Percentiles rank a stretch among this genome's conserved stretches.
These are phyloP conservation scores for Fusarium palustre DNA, from an alignment of 2,329 filamentous ascomycete genomes.

Conservation along the genomic window DNA sequence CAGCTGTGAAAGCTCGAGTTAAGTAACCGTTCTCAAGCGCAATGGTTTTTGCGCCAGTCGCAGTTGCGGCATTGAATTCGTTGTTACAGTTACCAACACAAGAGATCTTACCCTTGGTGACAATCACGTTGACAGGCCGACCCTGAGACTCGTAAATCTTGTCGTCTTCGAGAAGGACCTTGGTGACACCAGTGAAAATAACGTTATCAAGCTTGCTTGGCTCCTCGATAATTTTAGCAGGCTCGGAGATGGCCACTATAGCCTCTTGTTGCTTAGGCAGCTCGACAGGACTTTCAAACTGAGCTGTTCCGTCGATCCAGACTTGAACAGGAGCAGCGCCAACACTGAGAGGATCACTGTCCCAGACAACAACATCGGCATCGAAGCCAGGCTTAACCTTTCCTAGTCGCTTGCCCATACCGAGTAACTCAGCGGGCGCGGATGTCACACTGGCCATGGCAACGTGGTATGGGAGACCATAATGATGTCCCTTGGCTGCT, in stretches of 20 bases:
- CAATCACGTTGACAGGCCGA: conserved; percentile 60
- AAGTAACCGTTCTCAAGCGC: conserved; percentile 69
- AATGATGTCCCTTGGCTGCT: conserved; percentile 69
- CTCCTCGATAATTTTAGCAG: conserved; percentile 58
- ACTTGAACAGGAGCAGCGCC: conserved; percentile 71
- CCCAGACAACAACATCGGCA: conserved; percentile 72
- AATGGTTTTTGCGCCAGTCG: conserved; percentile 55
- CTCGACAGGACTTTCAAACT: conserved; percentile 64
- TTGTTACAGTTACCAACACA: conserved; percentile 66
- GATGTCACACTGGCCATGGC: conserved; percentile 69
- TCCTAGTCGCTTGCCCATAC: conserved; percentile 67
- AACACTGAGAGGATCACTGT: conserved; percentile 70
- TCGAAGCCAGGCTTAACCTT: conserved; percentile 72
- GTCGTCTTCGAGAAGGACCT: conserved; percentile 62
- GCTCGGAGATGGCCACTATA: conserved; percentile 55
- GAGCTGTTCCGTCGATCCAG: conserved; percentile 71
- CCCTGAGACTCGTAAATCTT: conserved; percentile 51
- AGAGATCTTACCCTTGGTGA: conserved; percentile 64
- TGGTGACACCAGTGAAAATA: conserved; percentile 68
- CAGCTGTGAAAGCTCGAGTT: conserved; percentile 69
- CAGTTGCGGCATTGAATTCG: conserved; percentile 56
- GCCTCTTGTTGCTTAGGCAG: conserved; percentile 61
- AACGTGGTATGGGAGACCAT: conserved; percentile 70
- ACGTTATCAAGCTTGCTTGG: conserved; percentile 54
- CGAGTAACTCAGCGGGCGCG: conserved; percentile 68